Percentiles rank a stretch among this genome's conserved stretches.
Conservation (phyloP, 345 rosid genomes). For the Eucalyptus sp. region DNA sequence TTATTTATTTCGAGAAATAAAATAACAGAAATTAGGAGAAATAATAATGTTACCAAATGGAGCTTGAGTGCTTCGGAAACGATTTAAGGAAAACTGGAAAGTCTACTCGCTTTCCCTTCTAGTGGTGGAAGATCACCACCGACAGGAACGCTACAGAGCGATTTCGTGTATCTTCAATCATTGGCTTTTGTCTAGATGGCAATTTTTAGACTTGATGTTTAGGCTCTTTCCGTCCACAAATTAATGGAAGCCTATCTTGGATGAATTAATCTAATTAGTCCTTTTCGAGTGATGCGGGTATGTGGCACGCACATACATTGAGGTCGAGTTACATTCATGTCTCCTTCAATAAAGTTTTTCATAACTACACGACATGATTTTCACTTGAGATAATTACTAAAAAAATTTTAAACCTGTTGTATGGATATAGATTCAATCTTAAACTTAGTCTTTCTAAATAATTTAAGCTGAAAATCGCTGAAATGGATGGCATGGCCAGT, state of each 20-base stretch:
- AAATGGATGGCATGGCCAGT: no score
- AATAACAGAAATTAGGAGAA: no score
- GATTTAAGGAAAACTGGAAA: neutral
- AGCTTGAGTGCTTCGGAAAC: no score
- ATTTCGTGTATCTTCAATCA: neutral
- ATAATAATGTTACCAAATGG: no score
- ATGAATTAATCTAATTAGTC: neutral
- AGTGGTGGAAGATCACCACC: neutral
- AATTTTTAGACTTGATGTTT: neutral
- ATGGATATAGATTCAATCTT: neutral
- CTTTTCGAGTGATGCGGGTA: accelerated
- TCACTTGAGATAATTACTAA: neutral
- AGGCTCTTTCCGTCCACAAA: neutral
- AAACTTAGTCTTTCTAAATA: no score
- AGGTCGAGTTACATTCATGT: neutral
- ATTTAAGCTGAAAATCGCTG: no score
- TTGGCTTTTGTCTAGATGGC: neutral
- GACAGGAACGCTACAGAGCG: neutral
- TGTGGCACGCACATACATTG: neutral
- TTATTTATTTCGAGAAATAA: no score
- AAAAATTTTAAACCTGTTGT: accelerated
- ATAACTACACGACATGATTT: accelerated
- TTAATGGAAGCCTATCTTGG: neutral
- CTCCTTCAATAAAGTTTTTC: neutral
- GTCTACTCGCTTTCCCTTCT: neutral